phyloP scores from a whole-genome alignment of 768 basidiomycete species.

The Pleurotus cornucopiae region DNA sequence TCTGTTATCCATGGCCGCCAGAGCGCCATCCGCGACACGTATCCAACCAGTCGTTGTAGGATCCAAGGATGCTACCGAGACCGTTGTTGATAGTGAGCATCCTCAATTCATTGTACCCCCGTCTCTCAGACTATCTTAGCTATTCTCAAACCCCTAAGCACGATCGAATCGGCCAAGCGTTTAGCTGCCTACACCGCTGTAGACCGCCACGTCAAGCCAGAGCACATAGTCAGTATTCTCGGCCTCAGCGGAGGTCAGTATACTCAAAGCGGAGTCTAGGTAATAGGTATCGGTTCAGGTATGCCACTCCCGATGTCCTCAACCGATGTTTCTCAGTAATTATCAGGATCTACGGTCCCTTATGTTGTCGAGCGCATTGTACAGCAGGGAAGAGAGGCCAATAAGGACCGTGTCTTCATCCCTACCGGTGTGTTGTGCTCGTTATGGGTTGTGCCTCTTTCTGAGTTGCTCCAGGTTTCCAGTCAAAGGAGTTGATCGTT shows the following conservation, averaged over 20 bases:
- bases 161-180: conserved; percentile 79
- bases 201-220: conserved; percentile 77
- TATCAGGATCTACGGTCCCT: conserved; percentile 85
- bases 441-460: conserved; percentile 4
- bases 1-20: conserved; percentile 3
- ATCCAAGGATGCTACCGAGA: not conserved
- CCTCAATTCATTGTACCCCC: too few relatives aligned
- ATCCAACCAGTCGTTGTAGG: conserved; percentile 1
- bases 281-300: conserved; percentile 90
- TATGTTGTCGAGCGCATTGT: conserved; percentile 96
- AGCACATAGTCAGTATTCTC: conserved; percentile 66
- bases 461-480: conserved; percentile 58
- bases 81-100: not conserved
- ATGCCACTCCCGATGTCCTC: conserved; percentile 8
- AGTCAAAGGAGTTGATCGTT: conserved; percentile 94
- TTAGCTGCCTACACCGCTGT: conserved; percentile 94
- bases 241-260: not conserved
- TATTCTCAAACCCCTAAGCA: conserved; percentile 26
- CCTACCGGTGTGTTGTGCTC: conserved; percentile 62
- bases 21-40: conserved; percentile 3
- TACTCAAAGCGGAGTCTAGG: conserved; percentile 30
- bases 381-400: conserved; percentile 71
- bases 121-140: not conserved
- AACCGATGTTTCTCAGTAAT: conserved; percentile 6
- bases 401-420: conserved; percentile 81